Evolutionary conservation across 108 stramenopile genomes (phyloP), one percentile per base, ranked within the genome.

Genomic region (Cyclotella cryptica): DNA sequence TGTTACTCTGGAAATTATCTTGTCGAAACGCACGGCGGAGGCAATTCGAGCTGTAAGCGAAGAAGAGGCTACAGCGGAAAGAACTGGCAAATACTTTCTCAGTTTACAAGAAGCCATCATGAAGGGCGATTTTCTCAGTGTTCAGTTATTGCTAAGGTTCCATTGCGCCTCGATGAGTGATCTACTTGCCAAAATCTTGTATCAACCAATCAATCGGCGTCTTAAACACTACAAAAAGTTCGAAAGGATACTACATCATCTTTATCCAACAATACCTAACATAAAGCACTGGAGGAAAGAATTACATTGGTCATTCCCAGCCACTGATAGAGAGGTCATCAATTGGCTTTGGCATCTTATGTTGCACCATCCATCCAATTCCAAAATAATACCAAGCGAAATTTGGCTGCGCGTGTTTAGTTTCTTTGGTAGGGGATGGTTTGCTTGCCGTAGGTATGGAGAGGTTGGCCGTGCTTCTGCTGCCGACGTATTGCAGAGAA

Each of bases 231-330:
- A 22, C 0, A 35, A 24, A 30, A 66, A 67, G 39, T 17, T 66
- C 19, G 43, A 52, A 65, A 67, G 51, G 0, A n/a, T 66, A 67
- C 46, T 74, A 21, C 27, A 21, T 0, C 27, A 46, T 39, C 11
- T 74, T 18, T 52, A 74, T 61, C 65, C 74, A 42, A 26, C 10
- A 9, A 52, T 74, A 24, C 46, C 65, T 24, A 74, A 67, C 24
- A 65, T 74, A 15, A 67, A 44, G 24, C 49, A 74, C 66, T 74
- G 74, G 74, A 10, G 74, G 18, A 45, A 65, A 67, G 47, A 66
- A 52, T 39, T 74, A 15, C 74, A 74, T 15, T 74, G 66, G 74
- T 67, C 74, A 19, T 74, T 74, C 29, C 74, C 74, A 52, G 66
- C 64, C 14, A 66, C 65, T 14, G 74, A 74, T 53, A 51, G 66